Conservation (phyloP, 2,329 filamentous ascomycete species). For the Apiospora saccharicola region DNA sequence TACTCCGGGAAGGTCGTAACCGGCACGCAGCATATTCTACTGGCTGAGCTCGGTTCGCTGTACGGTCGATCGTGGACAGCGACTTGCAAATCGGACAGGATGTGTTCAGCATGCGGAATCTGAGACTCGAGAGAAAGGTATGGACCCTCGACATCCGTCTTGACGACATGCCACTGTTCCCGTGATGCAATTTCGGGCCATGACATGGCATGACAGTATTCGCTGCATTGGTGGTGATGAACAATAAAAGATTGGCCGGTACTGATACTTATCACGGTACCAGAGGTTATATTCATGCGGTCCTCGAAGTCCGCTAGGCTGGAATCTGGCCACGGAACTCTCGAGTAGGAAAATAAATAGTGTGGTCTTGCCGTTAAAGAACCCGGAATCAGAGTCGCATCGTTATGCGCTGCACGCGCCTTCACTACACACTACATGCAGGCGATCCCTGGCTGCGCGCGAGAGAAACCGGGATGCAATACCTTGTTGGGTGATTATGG, state of each 20-base stretch:
- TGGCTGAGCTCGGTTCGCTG: not conserved
- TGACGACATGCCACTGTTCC: not conserved
- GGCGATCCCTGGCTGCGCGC: conserved; percentile 4
- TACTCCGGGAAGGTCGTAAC: not conserved
- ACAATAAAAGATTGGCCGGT: not conserved
- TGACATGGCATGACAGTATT: not conserved
- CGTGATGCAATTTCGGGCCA: conserved; percentile 1
- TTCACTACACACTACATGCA: conserved; percentile 1
- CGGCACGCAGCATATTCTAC: conserved; percentile 7
- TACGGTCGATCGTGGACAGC: conserved; percentile 12
- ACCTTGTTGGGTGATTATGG: conserved; percentile 5
- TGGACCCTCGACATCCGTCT: not conserved
- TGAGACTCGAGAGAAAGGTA: not conserved
- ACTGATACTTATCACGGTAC: not conserved
- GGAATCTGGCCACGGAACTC: not conserved
- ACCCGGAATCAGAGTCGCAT: conserved; percentile 20
- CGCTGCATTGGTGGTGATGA: not conserved
- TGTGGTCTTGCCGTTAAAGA: not conserved
- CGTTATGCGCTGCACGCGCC: conserved; percentile 8
- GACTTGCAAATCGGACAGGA: not conserved
- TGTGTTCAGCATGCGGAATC: not conserved
- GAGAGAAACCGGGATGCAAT: conserved; percentile 18
- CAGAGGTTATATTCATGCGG: conserved; percentile 3
- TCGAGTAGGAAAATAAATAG: not conserved
- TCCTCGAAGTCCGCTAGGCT: conserved; percentile 7